phyloP scores from a whole-genome alignment of 1,139 yeast genomes.

The Blastobotrys petasosporus region DNA sequence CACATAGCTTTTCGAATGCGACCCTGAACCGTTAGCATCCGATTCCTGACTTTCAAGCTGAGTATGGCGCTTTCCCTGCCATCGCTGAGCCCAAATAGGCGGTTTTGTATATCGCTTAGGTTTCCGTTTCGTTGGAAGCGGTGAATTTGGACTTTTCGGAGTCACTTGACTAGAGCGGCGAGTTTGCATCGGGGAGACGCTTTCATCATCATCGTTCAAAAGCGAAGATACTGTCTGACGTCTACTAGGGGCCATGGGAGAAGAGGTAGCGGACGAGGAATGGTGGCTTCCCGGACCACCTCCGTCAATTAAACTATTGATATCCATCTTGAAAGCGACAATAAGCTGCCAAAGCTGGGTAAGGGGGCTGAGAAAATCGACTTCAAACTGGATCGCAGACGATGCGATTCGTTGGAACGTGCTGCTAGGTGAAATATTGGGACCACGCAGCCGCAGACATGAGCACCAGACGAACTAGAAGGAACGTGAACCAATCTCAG shows the following conservation, averaged over 20 bases:
- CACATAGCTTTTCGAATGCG: not conserved
- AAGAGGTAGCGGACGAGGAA: slow-evolving; percentile 1
- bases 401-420: too few species aligned
- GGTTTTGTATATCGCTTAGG: slow-evolving; percentile 62
- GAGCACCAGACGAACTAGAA: too few species aligned
- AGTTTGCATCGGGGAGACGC: slow-evolving; percentile 9
- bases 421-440: too few species aligned
- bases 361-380: too few species aligned
- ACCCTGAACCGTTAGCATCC: not conserved
- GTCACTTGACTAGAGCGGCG: slow-evolving; percentile 5
- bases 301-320: slow-evolving; percentile 7
- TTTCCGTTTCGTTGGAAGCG: slow-evolving; percentile 31
- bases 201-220: slow-evolving; percentile 25
- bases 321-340: slow-evolving; percentile 3
- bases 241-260: slow-evolving; percentile 12
- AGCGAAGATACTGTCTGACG: slow-evolving; percentile 29
- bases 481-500: too few species aligned
- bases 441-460: too few species aligned
- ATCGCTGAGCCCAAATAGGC: slow-evolving; percentile 81
- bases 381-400: too few species aligned
- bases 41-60: not conserved
- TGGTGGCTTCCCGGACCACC: slow-evolving; percentile 4
- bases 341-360: too few species aligned
- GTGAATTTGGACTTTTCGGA: not conserved
- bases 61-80: slow-evolving; percentile 31